These are phyloP conservation scores for Trapa incisa DNA, from an alignment of 345 rosid genomes.

Conservation along the genomic window DNA sequence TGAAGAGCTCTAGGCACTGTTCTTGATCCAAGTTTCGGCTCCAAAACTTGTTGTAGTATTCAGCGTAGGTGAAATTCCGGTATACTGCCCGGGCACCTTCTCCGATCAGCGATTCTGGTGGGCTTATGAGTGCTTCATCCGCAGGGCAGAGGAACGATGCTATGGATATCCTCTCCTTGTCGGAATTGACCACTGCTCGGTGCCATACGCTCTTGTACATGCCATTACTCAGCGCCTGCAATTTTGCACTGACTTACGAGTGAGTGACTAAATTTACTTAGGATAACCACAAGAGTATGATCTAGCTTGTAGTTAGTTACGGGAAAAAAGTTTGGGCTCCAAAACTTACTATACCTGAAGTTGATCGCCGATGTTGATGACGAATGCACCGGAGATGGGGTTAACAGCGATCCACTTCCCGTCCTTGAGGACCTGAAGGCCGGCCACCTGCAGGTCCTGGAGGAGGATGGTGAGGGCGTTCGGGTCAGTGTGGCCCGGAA, in stretches of 20 bases:
- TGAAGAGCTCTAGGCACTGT: slow-evolving; percentile 73
- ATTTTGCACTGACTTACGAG: background rate
- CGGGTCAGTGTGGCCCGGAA: slow-evolving; percentile 90
- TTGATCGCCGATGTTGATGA: slow-evolving; percentile 85
- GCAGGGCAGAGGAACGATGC: slow-evolving; percentile 71
- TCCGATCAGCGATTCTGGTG: slow-evolving; percentile 34
- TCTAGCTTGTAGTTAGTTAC: too few species aligned
- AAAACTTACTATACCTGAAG: slow-evolving; percentile 36
- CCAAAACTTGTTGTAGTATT: slow-evolving; percentile 82
- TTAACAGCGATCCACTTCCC: slow-evolving; percentile 70
- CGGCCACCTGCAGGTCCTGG: slow-evolving; percentile 59
- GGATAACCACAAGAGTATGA: too few species aligned
- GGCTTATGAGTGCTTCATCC: slow-evolving; percentile 51
- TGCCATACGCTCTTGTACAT: slow-evolving; percentile 86
- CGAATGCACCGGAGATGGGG: slow-evolving; percentile 68
- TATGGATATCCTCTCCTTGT: slow-evolving; percentile 50
- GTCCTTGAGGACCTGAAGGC: slow-evolving; percentile 75
- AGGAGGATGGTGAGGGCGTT: slow-evolving; percentile 74
- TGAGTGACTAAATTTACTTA: too few species aligned
- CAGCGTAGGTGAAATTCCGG: slow-evolving; percentile 67
- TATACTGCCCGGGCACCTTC: slow-evolving; percentile 39
- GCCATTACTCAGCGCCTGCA: slow-evolving; percentile 76
- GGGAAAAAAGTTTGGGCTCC: too few species aligned
- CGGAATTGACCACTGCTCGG: slow-evolving; percentile 54
- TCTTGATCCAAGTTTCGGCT: slow-evolving; percentile 76